Evolutionary conservation across 306 rosid species (phyloP).

Genomic region (Dalbergia cultrata): DNA sequence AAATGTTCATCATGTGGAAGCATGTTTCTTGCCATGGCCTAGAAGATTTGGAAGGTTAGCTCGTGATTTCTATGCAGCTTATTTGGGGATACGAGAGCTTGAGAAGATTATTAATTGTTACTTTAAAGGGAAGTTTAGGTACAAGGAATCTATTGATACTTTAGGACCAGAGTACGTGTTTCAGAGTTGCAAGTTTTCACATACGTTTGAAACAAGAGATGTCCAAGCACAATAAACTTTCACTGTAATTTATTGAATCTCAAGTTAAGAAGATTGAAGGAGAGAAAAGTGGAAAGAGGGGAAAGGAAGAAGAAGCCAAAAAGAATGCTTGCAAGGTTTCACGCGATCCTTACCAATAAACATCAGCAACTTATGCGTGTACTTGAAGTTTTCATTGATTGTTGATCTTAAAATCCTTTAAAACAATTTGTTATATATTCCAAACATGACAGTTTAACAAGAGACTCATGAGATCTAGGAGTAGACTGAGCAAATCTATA

Average conservation of each 20-base stretch:
- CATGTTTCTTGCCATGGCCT: neutral
- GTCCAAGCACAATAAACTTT: neutral
- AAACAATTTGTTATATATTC: too few relatives aligned
- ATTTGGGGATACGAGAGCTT: neutral
- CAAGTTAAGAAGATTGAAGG: conserved; percentile 1
- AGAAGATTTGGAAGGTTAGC: neutral
- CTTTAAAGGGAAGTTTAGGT: neutral
- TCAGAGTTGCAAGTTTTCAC: neutral
- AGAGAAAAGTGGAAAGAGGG: neutral
- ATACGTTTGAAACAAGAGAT: neutral
- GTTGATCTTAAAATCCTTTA: too few relatives aligned
- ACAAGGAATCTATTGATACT: neutral
- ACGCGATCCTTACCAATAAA: neutral
- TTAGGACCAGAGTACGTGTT: neutral
- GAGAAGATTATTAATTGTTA: neutral
- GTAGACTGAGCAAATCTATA: too few relatives aligned
- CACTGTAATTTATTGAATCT: conserved; percentile 2
- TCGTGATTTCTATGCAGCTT: neutral
- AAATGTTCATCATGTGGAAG: neutral
- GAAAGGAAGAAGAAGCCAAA: neutral
- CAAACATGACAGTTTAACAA: too few relatives aligned
- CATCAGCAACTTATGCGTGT: neutral
- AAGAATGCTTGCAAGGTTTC: neutral
- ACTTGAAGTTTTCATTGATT: neutral
- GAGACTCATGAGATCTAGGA: too few relatives aligned